Evolutionary conservation across 495 filamentous ascomycete species (phyloP).

Genomic region (Aspergillus affinis): DNA sequence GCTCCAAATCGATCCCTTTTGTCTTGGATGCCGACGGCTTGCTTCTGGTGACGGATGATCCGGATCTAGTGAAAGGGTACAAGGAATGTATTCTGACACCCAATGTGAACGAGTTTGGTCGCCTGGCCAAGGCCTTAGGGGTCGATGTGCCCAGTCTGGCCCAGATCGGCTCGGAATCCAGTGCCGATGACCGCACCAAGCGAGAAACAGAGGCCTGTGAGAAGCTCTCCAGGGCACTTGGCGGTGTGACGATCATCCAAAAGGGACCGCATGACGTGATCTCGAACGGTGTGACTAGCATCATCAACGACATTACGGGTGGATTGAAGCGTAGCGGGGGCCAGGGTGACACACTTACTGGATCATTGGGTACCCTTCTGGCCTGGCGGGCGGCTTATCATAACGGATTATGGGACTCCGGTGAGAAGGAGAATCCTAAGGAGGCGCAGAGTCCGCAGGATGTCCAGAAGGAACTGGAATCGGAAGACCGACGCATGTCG

Average conservation of each 20-base stretch:
- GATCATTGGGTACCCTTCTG: slow-evolving; percentile 81
- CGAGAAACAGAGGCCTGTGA: slow-evolving; percentile 59
- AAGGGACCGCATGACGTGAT: slow-evolving; percentile 88
- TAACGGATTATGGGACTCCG: slow-evolving; percentile 74
- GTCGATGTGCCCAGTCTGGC: slow-evolving; percentile 51
- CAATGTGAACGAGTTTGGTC: slow-evolving; percentile 89
- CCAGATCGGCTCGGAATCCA: slow-evolving; percentile 38
- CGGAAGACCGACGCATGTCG: slow-evolving; percentile 46
- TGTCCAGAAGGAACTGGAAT: slow-evolving; percentile 44
- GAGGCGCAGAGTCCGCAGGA: slow-evolving; percentile 40
- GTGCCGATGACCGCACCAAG: slow-evolving; percentile 43
- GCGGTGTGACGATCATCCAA: slow-evolving; percentile 86
- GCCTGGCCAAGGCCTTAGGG: slow-evolving; percentile 70
- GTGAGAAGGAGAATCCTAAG: slow-evolving; percentile 42
- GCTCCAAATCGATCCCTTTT: slow-evolving; percentile 70
- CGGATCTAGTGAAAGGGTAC: slow-evolving; percentile 77
- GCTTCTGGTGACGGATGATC: slow-evolving; percentile 69
- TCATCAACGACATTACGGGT: slow-evolving; percentile 71
- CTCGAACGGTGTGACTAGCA: slow-evolving; percentile 73
- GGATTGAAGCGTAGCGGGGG: slow-evolving; percentile 90
- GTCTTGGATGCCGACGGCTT: slow-evolving; percentile 93
- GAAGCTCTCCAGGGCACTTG: slow-evolving; percentile 71
- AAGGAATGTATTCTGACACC: slow-evolving; percentile 86
- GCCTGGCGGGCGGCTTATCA: slow-evolving; percentile 86
- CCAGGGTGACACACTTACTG: slow-evolving; percentile 94